phyloP scores from a whole-genome alignment of 1,139 yeast species.

The Hyphopichia khmerensis region DNA sequence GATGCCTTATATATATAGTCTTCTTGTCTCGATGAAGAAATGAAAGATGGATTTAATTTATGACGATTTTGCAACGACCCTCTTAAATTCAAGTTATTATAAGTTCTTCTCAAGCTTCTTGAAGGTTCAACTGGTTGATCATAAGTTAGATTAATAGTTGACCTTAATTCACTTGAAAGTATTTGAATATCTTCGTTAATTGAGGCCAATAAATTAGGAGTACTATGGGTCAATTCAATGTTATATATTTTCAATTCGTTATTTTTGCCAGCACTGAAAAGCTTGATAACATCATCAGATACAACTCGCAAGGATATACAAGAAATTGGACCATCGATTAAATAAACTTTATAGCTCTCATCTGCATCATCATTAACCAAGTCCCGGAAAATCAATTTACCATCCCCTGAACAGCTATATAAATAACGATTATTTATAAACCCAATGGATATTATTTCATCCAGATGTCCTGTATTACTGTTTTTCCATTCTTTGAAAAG shows the following conservation, averaged over 20 bases:
- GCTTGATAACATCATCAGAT: constrained; percentile 12
- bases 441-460: constrained; percentile 25
- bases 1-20: constrained; percentile 18
- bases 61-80: constrained; percentile 15
- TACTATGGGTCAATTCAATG: constrained; percentile 7
- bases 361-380: constrained; percentile 40
- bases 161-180: constrained; percentile 3
- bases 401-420: constrained; percentile 45
- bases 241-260: constrained; percentile 38
- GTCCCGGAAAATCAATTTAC: constrained; percentile 45
- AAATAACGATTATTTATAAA: constrained; percentile 30
- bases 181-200: constrained; percentile 4
- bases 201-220: constrained; percentile 1
- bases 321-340: constrained; percentile 36
- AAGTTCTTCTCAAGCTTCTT: constrained; percentile 10
- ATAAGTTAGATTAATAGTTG: constrained; percentile 3
- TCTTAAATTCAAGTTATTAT: constrained; percentile 7
- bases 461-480: constrained; percentile 18
- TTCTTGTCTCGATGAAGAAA: constrained; percentile 3
- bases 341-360: constrained; percentile 26
- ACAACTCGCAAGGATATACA: constrained; percentile 25
- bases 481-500: constrained; percentile 41
- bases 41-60: constrained; percentile 1
- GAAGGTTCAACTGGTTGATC: neutral
- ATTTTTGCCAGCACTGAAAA: constrained; percentile 48